Base-by-base conservation (phyloP, 208 protist genomes). In the Trypanosomatidae sp. region DNA sequence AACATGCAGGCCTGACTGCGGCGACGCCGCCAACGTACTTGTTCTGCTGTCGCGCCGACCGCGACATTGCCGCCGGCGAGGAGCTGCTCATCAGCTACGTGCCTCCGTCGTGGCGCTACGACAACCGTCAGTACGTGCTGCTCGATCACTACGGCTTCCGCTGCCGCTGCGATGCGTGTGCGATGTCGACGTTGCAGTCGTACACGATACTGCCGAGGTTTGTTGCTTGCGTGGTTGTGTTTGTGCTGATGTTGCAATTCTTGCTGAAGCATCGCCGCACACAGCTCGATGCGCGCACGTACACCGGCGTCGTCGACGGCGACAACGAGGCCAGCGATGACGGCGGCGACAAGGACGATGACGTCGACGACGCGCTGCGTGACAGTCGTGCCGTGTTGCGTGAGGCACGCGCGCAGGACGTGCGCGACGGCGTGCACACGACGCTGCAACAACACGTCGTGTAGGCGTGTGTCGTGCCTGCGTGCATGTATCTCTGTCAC, bases 101-200 rank as follows among this genome's bases (percentile, higher is more conserved):
- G 13, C 84, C 84, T 6, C 58, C 75, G 24, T 50, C 61, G 13
- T 92, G 84, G 79, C 65, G 61, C 37, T 92, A 87, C 48, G 79
- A 92, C 55, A 82, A 86, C 51, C 75, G 84, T 18, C 84, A 92
- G 61, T 82, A 92, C 53, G 84, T 92, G n/a, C 56, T 92, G 26
- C 79, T 88, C 64, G 84, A 92, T 43, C 84, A 78, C 43, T 92
- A 92, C 56, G 64, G 61, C 16, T 92, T 92, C 38, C 85, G 78
- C 72, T 92, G 84, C 60, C 86, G 87, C 45, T 92, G 84, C 58
- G 72, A 78, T 25, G 79, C 77, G 44, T 92, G 84, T 37, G 54
- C 84, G 3, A 77, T 78, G 0, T 66, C 58, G 22, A 33, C 88
- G 11, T 77, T 88, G 37, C 50, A 51, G 32, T 66, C 69, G 54